A percentile compares a stretch with the other conserved stretches of the same genome.
Conservation (phyloP, 2,329 filamentous ascomycete genomes). For the Zalaria sp. region DNA sequence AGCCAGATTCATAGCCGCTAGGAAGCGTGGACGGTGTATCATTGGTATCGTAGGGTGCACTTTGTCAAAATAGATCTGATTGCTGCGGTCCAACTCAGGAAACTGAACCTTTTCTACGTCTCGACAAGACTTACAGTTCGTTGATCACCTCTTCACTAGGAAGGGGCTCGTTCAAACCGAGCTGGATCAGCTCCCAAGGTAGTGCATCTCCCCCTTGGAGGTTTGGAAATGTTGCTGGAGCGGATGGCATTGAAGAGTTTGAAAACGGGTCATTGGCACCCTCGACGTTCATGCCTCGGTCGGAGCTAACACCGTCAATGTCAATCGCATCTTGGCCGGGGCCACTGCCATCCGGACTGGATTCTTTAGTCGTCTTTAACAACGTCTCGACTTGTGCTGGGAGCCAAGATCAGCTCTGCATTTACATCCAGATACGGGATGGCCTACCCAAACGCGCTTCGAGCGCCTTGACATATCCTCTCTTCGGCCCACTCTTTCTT, state of each 20-base stretch:
- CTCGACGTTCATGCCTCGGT: neutral
- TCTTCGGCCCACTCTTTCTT: slow-evolving; percentile 87
- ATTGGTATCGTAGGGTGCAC: slow-evolving; percentile 75
- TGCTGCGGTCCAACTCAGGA: slow-evolving; percentile 31
- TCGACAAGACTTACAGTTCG: slow-evolving; percentile 50
- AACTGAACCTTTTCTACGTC: neutral
- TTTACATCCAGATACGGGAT: slow-evolving; percentile 3
- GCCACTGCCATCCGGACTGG: neutral
- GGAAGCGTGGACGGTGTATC: slow-evolving; percentile 77
- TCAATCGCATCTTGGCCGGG: neutral
- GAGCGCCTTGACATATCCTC: slow-evolving; percentile 85
- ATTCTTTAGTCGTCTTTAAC: slow-evolving; percentile 45
- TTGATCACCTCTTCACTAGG: slow-evolving; percentile 71
- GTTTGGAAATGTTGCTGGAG: neutral
- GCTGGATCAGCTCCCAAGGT: slow-evolving; percentile 72
- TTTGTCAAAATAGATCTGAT: slow-evolving; percentile 82
- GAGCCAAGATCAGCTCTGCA: neutral
- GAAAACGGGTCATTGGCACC: too few relatives aligned
- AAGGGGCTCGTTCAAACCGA: slow-evolving; percentile 70
- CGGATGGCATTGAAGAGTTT: too few relatives aligned
- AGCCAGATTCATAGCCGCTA: slow-evolving; percentile 80
- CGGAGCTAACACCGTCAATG: slow-evolving; percentile 2
- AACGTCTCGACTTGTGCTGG: slow-evolving; percentile 69
- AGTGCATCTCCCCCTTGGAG: slow-evolving; percentile 27
- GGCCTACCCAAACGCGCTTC: slow-evolving; percentile 79